phyloP scores from a whole-genome alignment of 2,329 filamentous ascomycete species.

The Claviceps arundinis region DNA sequence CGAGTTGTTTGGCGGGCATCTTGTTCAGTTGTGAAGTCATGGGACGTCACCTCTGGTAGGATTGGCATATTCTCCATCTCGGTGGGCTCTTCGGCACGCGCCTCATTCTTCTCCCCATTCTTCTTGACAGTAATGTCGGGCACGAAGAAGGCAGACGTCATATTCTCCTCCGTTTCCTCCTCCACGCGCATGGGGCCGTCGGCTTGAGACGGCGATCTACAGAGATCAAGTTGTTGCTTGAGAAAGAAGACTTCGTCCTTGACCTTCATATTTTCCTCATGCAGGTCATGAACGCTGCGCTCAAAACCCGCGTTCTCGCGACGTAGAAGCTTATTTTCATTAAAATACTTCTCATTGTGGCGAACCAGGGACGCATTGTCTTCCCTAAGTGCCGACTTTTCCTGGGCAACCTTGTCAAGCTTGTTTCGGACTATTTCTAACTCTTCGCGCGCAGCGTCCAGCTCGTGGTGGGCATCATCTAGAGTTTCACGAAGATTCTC shows the following conservation, averaged over 20 bases:
- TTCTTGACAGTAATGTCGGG: conserved; percentile 43
- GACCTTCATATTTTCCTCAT: conserved; percentile 32
- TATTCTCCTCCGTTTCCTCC: conserved; percentile 34
- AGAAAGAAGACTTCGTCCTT: conserved; percentile 33
- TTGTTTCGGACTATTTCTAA: conserved; percentile 26
- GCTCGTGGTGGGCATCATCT: conserved; percentile 26
- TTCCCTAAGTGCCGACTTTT: conserved; percentile 32
- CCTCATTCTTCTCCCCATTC: conserved; percentile 26
- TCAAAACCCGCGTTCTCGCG: conserved; percentile 36
- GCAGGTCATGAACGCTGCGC: conserved; percentile 30
- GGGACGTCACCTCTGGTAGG: conserved; percentile 19
- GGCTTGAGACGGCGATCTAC: conserved; percentile 23
- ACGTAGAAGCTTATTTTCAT: conserved; percentile 35
- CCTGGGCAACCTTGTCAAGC: conserved; percentile 24
- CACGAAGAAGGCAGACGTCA: conserved; percentile 46
- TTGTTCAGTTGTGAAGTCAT: conserved; percentile 18
- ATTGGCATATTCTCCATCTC: conserved; percentile 17
- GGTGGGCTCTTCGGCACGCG: conserved; percentile 17
- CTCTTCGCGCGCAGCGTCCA: conserved; percentile 27
- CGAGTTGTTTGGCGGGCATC: conserved; percentile 16
- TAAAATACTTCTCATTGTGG: conserved; percentile 42
- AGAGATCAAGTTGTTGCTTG: conserved; percentile 31
- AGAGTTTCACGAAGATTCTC: conserved; percentile 29
- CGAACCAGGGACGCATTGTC: conserved; percentile 40
- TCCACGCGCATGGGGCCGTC: conserved; percentile 22